Percentiles rank a stretch among this genome's conserved stretches.
Conservation (phyloP, 331 rosid species). For the Acacia pycnantha region DNA sequence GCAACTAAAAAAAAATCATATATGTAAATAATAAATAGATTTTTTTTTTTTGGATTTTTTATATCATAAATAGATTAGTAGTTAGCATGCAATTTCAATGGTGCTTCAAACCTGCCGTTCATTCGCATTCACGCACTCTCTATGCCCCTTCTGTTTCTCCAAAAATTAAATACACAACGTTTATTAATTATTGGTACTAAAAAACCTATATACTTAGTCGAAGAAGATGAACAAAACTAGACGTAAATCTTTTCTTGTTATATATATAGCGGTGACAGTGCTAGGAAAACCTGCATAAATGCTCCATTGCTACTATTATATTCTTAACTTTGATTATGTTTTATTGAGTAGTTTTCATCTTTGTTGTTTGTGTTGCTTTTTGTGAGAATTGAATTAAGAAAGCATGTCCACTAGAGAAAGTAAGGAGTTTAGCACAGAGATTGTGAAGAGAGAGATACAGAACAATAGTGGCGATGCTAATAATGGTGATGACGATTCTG, state of each 20-base stretch:
- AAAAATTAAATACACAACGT: neutral
- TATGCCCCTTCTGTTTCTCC: slow-evolving; percentile 31
- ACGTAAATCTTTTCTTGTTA: neutral
- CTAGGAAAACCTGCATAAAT: neutral
- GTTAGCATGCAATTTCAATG: slow-evolving; percentile 38
- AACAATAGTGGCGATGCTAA: slow-evolving; percentile 26
- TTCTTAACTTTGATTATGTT: neutral
- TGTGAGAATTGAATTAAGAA: neutral
- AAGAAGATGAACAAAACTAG: neutral
- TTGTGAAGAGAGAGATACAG: slow-evolving; percentile 18
- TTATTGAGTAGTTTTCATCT: neutral
- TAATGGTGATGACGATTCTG: slow-evolving; percentile 42
- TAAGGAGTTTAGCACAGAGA: slow-evolving; percentile 49
- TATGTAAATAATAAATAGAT: neutral
- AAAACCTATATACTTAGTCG: neutral
- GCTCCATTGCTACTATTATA: neutral
- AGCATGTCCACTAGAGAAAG: slow-evolving; percentile 41
- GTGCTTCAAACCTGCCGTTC: slow-evolving; percentile 39
- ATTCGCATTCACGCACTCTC: slow-evolving; percentile 51
- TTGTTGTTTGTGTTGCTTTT: neutral
- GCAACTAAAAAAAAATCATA: too few species aligned
- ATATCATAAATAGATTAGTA: neutral
- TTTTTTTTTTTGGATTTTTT: too few species aligned
- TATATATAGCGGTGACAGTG: neutral
- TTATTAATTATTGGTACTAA: neutral